Evolutionary conservation across 2,329 filamentous ascomycete genomes (phyloP).

Genomic region (Hortaea sp.): DNA sequence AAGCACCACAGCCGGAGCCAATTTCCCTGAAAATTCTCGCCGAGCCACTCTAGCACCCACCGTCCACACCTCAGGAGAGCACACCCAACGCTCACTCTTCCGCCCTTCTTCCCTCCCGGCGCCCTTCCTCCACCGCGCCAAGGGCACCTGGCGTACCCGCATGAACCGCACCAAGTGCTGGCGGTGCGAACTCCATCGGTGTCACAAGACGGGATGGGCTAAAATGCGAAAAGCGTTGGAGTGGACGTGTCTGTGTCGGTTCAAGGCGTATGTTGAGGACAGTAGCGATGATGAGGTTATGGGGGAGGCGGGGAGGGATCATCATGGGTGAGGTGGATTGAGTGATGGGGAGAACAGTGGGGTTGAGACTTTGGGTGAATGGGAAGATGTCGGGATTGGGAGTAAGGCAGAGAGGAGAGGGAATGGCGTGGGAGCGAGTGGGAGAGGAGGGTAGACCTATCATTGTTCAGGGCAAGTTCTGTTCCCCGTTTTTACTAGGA

Average conservation of each 20-base stretch:
- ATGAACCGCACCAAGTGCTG: constrained; percentile 19
- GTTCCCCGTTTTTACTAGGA: no score
- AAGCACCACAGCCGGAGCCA: no score
- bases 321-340: not conserved
- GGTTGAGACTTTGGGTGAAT: not conserved
- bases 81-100: no score
- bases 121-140: constrained; percentile 8
- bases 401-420: not conserved
- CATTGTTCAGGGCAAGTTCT: no score
- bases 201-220: constrained; percentile 7
- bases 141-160: constrained; percentile 18
- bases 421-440: not conserved
- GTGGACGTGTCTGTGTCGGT: constrained; percentile 20
- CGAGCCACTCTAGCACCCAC: not conserved
- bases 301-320: not conserved
- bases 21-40: not conserved
- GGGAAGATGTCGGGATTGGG: not conserved
- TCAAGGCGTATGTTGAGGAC: constrained; percentile 10
- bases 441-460: not conserved
- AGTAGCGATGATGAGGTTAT: constrained; percentile 1
- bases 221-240: constrained; percentile 8
- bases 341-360: not conserved
- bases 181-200: constrained; percentile 14
- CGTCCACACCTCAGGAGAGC: not conserved
- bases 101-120: no score